Percentiles rank a stretch among this genome's conserved stretches.
phyloP scores from a whole-genome alignment of 176 grass and related monocot genomes.

The Juncus inflexus region DNA sequence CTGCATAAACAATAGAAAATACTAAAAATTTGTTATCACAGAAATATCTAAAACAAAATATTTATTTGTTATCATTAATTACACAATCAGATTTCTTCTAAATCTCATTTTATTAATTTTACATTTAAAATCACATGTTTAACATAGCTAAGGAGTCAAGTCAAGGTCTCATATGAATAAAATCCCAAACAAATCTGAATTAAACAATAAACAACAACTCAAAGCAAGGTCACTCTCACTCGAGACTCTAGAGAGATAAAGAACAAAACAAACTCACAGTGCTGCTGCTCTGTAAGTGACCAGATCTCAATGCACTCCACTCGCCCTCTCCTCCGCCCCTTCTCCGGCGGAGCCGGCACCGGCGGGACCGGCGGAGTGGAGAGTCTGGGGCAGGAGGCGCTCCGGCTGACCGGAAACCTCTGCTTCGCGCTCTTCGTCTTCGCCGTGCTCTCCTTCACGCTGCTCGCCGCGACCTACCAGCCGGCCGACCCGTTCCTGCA shows the following conservation, averaged over 20 bases:
- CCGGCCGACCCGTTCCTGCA: conserved; percentile 88
- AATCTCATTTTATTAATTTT: too few species aligned
- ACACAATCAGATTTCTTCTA: too few species aligned
- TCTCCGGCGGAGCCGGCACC: background rate
- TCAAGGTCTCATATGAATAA: too few species aligned
- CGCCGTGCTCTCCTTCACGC: conserved; percentile 80
- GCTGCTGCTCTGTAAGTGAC: background rate
- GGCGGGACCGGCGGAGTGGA: background rate
- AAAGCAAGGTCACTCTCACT: background rate
- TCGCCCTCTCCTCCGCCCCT: conserved; percentile 14
- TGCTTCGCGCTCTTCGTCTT: conserved; percentile 84
- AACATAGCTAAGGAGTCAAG: too few species aligned
- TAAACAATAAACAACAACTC: too few species aligned
- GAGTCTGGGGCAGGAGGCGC: conserved; percentile 30
- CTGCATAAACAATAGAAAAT: too few species aligned
- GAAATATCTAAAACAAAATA: too few species aligned
- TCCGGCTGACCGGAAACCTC: conserved; percentile 64
- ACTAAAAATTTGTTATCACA: too few species aligned
- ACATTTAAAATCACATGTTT: too few species aligned
- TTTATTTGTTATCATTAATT: too few species aligned
- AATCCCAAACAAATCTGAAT: too few species aligned
- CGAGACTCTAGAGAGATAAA: background rate
- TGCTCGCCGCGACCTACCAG: conserved; percentile 76
- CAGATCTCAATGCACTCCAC: conserved; percentile 18
- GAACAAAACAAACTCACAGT: too few species aligned